Conservation (phyloP, 2,329 filamentous ascomycete genomes). For the Trichophyton mentagrophytes region DNA sequence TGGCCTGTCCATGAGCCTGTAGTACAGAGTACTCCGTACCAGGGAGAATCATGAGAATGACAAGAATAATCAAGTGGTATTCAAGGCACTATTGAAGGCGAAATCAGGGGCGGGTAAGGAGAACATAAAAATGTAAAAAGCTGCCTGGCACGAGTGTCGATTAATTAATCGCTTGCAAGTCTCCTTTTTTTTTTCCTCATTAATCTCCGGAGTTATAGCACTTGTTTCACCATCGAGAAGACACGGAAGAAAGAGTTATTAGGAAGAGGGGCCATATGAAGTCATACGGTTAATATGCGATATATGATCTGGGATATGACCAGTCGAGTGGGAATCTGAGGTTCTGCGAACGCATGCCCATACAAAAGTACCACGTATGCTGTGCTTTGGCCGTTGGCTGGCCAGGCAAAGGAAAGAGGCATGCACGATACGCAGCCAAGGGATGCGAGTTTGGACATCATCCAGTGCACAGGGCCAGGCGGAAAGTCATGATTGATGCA, state of each 20-base stretch:
- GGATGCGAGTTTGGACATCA: not conserved
- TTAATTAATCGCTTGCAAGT: not conserved
- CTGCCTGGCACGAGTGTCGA: not conserved
- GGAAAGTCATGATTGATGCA: not conserved
- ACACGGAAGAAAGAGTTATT: not conserved
- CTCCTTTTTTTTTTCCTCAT: not conserved
- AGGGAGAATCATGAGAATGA: not conserved
- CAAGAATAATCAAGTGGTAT: not conserved
- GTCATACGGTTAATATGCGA: not conserved
- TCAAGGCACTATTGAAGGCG: not conserved
- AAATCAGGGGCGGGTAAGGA: not conserved
- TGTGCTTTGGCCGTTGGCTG: slow-evolving; percentile 1
- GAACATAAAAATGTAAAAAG: not conserved
- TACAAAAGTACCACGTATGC: not conserved
- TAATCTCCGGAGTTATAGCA: not conserved
- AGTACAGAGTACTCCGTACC: not conserved
- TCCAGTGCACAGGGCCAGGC: not conserved
- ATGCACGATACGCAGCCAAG: not conserved
- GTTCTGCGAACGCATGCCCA: not conserved
- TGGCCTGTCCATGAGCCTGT: not conserved
- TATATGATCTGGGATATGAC: not conserved
- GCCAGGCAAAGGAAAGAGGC: not conserved
- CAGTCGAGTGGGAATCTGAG: not conserved
- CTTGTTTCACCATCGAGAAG: not conserved
- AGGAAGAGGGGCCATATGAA: not conserved